These are phyloP conservation scores for Hsuehochloa calcarea DNA, from an alignment of 176 grass and related monocot species.

Conservation along the genomic window DNA sequence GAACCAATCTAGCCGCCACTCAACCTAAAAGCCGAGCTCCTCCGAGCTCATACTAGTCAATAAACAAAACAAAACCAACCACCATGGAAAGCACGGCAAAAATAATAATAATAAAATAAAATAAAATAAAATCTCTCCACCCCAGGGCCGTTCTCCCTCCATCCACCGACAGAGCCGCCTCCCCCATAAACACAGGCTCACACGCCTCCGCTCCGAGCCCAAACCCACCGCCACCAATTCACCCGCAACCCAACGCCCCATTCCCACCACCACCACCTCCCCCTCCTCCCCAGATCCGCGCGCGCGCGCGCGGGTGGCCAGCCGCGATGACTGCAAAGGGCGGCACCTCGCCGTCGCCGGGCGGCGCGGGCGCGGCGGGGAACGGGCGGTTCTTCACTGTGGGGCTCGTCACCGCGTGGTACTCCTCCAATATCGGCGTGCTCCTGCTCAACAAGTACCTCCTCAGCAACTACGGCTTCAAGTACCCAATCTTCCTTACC, in stretches of 20 bases:
- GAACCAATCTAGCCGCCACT: no score
- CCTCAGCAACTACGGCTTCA: slow-evolving; percentile 95
- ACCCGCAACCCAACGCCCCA: slow-evolving; percentile 36
- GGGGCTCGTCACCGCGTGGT: slow-evolving; percentile 78
- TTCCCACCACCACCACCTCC: background rate
- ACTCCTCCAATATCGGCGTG: slow-evolving; percentile 97
- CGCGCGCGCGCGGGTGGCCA: slow-evolving; percentile 7
- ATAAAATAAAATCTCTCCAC: background rate
- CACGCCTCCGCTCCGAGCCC: slow-evolving; percentile 25
- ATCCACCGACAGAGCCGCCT: slow-evolving; percentile 26
- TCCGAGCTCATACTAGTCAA: background rate
- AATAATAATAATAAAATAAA: background rate
- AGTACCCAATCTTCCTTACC: slow-evolving; percentile 99
- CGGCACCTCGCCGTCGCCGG: slow-evolving; percentile 47
- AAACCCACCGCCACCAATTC: slow-evolving; percentile 40
- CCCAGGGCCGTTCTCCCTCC: slow-evolving; percentile 20
- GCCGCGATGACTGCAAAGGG: slow-evolving; percentile 58
- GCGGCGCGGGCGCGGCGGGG: slow-evolving; percentile 18
- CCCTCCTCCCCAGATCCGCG: slow-evolving; percentile 31
- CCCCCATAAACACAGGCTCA: slow-evolving; percentile 50
- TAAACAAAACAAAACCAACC: background rate
- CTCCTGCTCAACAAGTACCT: slow-evolving; percentile 99
- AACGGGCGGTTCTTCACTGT: slow-evolving; percentile 59
- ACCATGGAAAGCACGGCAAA: background rate
- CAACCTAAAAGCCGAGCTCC: background rate